Percentiles rank a stretch among this genome's conserved stretches.
Evolutionary conservation across 495 filamentous ascomycete genomes (phyloP).

Genomic region (Talaromyces borbonicus): DNA sequence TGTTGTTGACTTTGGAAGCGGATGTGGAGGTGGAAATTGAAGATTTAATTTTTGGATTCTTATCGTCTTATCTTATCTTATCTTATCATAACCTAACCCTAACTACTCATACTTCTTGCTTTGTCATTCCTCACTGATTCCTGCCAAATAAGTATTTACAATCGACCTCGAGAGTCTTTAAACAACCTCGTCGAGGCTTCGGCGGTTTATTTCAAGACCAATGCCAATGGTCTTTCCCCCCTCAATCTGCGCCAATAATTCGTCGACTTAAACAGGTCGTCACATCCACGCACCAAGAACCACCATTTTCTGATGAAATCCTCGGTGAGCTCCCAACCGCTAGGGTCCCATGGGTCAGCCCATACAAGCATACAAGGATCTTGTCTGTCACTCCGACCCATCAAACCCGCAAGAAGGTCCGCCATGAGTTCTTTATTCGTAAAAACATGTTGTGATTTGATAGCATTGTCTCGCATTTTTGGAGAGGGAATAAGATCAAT

Average conservation of each 20-base stretch:
- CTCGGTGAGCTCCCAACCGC: slow-evolving; percentile 42
- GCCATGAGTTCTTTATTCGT: slow-evolving; percentile 37
- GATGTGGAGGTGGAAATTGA: no score
- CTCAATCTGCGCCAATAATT: slow-evolving; percentile 38
- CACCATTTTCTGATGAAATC: slow-evolving; percentile 40
- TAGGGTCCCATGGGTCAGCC: slow-evolving; percentile 39
- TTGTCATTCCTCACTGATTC: no score
- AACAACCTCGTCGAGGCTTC: no score
- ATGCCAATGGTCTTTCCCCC: slow-evolving; percentile 16
- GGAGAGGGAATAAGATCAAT: slow-evolving; percentile 44
- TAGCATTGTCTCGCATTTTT: slow-evolving; percentile 41
- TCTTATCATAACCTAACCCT: no score
- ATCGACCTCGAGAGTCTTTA: no score
- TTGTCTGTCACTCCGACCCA: slow-evolving; percentile 23
- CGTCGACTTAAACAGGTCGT: slow-evolving; percentile 34
- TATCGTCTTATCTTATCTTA: no score
- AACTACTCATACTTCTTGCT: no score
- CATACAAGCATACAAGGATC: slow-evolving; percentile 37
- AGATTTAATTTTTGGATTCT: no score
- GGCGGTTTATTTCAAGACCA: not conserved
- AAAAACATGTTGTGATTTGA: slow-evolving; percentile 27
- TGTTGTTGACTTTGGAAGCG: no score
- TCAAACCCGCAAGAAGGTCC: slow-evolving; percentile 34
- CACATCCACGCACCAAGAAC: slow-evolving; percentile 41
- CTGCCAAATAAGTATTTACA: no score